Base-by-base conservation (phyloP, 2,329 filamentous ascomycete species). In the Hyphodiscus sp. region DNA sequence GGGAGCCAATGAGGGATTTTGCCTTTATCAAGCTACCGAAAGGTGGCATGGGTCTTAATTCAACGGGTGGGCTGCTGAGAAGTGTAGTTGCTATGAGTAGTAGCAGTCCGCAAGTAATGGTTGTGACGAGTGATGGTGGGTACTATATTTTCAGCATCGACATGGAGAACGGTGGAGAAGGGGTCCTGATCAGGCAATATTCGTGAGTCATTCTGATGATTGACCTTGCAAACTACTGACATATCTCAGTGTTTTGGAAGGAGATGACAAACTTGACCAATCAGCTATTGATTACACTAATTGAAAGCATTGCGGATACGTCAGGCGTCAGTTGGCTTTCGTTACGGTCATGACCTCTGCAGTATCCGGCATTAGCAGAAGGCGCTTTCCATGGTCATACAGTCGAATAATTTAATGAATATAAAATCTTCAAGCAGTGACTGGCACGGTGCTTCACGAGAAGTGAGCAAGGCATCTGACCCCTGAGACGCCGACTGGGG, bases 51-150 rank as follows among this genome's bases (percentile, higher is more conserved):
- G 64, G 64, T 4, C 59, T 66, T 1, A 64, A 68, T 47, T 63
- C 55, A 15, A 63, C 59, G 38, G 66, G 66, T n/a, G 75, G 78
- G 0, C 85, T 89, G 0, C 71, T 95, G 42, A 79, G 88, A 60
- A 96, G 90, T 61, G 92, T 99, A n/a, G 94, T 99, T 44, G 92
- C 94, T 9, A 95, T 99, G 86, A 96, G 89, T 68, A 94, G 86
- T 65, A 95, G 85, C 67, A 91, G 88, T 23, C 94, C 94, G 0
- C 91, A 97, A 65, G 89, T 99, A 47, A 97, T 99, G 91, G 89
- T 97, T 0, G 91, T 96, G 15, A 99, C 94, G 0, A 96, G 87
- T 63, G 94, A 99, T 68, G 94, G 94, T 10, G 86, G 86, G 20
- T 97, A 96, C 67, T 96, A 94, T 63, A 87, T 97, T 29, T 99